phyloP scores from a whole-genome alignment of 2,329 filamentous ascomycete genomes.

The Zasmidium citrigriseum region DNA sequence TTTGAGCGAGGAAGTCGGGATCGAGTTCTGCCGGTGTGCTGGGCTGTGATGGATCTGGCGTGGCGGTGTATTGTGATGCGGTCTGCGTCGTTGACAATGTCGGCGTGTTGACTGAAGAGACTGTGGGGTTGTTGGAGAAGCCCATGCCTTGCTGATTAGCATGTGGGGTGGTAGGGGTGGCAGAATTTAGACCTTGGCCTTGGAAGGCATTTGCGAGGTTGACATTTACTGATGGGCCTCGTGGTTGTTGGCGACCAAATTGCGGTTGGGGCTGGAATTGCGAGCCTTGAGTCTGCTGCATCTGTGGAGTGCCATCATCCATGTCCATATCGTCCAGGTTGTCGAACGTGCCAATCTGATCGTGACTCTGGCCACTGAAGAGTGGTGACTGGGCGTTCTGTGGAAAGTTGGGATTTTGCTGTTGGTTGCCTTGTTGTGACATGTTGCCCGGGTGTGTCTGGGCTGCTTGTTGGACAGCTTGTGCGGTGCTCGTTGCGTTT shows the following conservation, averaged over 20 bases:
- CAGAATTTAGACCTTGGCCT: constrained; percentile 75
- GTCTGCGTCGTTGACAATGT: constrained; percentile 76
- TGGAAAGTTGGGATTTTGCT: constrained; percentile 18
- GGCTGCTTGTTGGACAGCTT: constrained; percentile 37
- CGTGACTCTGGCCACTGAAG: constrained; percentile 34
- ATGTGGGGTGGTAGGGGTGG: constrained; percentile 83
- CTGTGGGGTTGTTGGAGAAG: constrained; percentile 89
- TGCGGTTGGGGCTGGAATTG: constrained; percentile 50
- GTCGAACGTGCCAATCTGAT: constrained; percentile 38
- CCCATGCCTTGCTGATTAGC: constrained; percentile 66
- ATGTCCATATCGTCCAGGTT: constrained; percentile 95
- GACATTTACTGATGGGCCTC: constrained; percentile 73
- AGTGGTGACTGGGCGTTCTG: constrained; percentile 29
- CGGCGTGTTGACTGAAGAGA: constrained; percentile 95
- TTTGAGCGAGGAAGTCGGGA: constrained; percentile 35
- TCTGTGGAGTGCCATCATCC: constrained; percentile 71
- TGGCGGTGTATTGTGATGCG: constrained; percentile 59
- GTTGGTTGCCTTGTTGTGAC: constrained; percentile 19
- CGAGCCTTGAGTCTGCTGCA: constrained; percentile 38
- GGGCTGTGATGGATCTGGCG: constrained; percentile 67
- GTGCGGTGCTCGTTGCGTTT: constrained; percentile 37
- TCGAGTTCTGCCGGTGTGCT: constrained; percentile 74
- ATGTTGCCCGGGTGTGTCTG: constrained; percentile 27
- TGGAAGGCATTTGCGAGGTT: constrained; percentile 71
- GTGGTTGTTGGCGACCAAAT: constrained; percentile 57